Base-by-base conservation (phyloP, 2,329 filamentous ascomycete genomes). In the Dactylella cylindrospora region DNA sequence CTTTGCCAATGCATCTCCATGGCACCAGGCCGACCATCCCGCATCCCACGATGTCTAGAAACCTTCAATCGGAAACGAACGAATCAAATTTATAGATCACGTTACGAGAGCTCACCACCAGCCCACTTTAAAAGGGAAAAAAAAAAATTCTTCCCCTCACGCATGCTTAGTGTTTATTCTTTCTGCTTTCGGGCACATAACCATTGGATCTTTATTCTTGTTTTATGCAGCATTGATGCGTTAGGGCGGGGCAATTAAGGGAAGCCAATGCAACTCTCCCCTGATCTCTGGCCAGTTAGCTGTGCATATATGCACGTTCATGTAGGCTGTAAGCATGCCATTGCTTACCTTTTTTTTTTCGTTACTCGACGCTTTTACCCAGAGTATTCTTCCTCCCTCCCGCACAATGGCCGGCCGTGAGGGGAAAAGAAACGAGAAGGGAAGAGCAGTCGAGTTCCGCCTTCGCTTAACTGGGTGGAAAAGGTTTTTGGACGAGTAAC, bases 231-330 rank as follows among this genome's bases (percentile, higher is more conserved):
- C 25, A 15, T 26, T 12, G 5, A 25, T 49, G 52, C 38, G 26
- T 50, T 50, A 10, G 36, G 44, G 47, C 41, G 47, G 47, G 55
- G 55, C 26, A 41, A 36, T 28, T 29, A 38, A 38, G 26, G 31
- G 25, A 29, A 32, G 47, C 41, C 44, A 25, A 62, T 62, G 55
- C 49, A 17, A 35, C 31, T 49, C 39, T 32, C 40, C 57, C 57
- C 49, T 62, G 57, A 50, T 50, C 44, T 54, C 46, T 54, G 31
- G 57, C 57, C 57, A 62, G 57, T 62, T 54, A 62, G 57, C 57
- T 53, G 49, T 62, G 57, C 57, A 62, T 62, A 26, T 54, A 62
- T 62, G 57, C 57, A 62, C 15, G 36, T 40, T 13, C 25, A 53
- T 51, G 55, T 51, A 61, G 55, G 28, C 38, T 62, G 57, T 62